Evolutionary conservation across 805 yeast species (phyloP).

Genomic region (Yamadazyma sp.): DNA sequence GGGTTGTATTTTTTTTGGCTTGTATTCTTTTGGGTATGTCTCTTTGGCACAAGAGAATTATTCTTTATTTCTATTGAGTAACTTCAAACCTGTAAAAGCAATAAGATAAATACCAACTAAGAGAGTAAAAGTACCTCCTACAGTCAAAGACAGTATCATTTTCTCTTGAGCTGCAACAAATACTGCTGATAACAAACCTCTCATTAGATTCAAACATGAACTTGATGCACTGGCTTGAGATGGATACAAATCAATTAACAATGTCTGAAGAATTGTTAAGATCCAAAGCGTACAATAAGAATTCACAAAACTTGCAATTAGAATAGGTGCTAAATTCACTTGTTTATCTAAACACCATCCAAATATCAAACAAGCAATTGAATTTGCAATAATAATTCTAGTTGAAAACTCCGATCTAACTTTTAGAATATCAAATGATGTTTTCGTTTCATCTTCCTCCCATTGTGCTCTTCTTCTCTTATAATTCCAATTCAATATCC

Average conservation of each 20-base stretch:
- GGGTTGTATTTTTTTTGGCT: too few relatives aligned
- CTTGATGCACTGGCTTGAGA: slow-evolving; percentile 64
- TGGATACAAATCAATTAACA: slow-evolving; percentile 72
- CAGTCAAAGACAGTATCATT: slow-evolving; percentile 53
- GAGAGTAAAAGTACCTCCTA: slow-evolving; percentile 76
- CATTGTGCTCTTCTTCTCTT: slow-evolving; percentile 19
- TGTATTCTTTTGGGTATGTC: too few relatives aligned
- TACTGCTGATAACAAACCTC: slow-evolving; percentile 68
- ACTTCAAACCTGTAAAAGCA: too few relatives aligned
- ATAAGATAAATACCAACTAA: slow-evolving; percentile 58
- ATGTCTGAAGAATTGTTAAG: slow-evolving; percentile 53
- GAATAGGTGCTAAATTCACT: slow-evolving; percentile 48
- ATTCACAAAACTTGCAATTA: slow-evolving; percentile 52
- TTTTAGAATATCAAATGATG: slow-evolving; percentile 45
- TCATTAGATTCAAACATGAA: slow-evolving; percentile 61
- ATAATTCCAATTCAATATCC: slow-evolving; percentile 50
- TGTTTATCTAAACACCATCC: slow-evolving; percentile 66
- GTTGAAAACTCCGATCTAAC: slow-evolving; percentile 46
- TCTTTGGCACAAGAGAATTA: too few relatives aligned
- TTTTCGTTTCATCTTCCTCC: slow-evolving; percentile 17
- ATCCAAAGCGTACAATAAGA: slow-evolving; percentile 55
- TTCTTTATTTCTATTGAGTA: too few relatives aligned
- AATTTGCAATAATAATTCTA: slow-evolving; percentile 40
- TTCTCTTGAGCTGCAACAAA: slow-evolving; percentile 61
- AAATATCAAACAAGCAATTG: slow-evolving; percentile 45